Conservation (phyloP, 352 stramenopile species). For the Phytophthora quininea region DNA sequence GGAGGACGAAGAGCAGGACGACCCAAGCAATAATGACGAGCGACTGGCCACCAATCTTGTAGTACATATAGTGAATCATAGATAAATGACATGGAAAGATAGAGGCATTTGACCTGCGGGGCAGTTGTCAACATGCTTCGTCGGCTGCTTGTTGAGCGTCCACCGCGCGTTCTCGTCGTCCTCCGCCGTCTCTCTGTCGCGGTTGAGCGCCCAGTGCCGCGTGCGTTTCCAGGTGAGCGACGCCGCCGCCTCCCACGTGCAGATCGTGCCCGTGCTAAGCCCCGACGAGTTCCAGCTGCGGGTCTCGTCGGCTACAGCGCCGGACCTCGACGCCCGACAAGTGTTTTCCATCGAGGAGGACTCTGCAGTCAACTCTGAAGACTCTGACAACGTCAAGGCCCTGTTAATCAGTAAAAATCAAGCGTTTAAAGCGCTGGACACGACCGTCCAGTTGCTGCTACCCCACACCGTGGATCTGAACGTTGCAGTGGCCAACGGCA, state of each 20-base stretch:
- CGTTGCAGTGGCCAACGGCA: slow-evolving; percentile 52
- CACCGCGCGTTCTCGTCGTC: slow-evolving; percentile 15
- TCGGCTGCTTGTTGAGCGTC: not conserved
- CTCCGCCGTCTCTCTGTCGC: slow-evolving; percentile 36
- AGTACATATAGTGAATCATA: too few relatives aligned
- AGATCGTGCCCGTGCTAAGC: slow-evolving; percentile 57
- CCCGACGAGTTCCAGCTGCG: slow-evolving; percentile 54
- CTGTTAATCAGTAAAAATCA: slow-evolving; percentile 43
- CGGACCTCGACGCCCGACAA: not conserved
- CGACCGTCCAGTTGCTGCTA: slow-evolving; percentile 40
- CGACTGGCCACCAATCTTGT: slow-evolving; percentile 21
- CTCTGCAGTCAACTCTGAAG: not conserved
- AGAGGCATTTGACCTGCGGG: not conserved
- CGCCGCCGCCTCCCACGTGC: slow-evolving; percentile 34
- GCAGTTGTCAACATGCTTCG: not conserved
- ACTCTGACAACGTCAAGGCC: slow-evolving; percentile 3
- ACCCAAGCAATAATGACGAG: slow-evolving; percentile 2
- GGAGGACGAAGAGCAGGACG: not conserved
- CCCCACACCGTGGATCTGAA: slow-evolving; percentile 55
- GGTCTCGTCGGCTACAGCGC: slow-evolving; percentile 16
- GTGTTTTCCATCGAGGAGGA: slow-evolving; percentile 44
- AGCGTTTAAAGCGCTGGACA: not conserved
- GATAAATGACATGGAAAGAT: too few relatives aligned
- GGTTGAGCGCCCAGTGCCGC: slow-evolving; percentile 44
- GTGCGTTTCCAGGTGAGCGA: slow-evolving; percentile 55